phyloP scores from a whole-genome alignment of 805 yeast species.

The Candida sanyiensis region DNA sequence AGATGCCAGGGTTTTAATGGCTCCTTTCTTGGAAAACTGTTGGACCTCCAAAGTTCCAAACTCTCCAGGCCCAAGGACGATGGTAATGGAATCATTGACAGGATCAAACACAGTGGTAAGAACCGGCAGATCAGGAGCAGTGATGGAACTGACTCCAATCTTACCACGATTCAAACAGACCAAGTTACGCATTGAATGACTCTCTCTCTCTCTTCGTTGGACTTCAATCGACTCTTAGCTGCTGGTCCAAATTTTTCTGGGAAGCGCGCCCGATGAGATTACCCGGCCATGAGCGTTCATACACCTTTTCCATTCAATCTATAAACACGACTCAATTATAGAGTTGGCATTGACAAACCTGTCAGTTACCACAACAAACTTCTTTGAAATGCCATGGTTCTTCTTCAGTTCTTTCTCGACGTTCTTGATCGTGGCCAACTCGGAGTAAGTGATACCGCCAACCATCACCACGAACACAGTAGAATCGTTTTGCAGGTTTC shows the following conservation, averaged over 20 bases:
- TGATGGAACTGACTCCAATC: slow-evolving; percentile 45
- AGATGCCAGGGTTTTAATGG: slow-evolving; percentile 50
- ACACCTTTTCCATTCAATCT: not conserved
- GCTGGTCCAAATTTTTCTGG: not conserved
- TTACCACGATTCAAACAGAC: slow-evolving; percentile 49
- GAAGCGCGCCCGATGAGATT: not conserved
- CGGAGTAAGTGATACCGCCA: slow-evolving; percentile 88
- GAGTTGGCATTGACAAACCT: slow-evolving; percentile 40
- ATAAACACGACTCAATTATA: slow-evolving; percentile 24
- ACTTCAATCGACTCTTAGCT: no score
- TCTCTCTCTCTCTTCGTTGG: no score
- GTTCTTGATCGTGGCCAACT: slow-evolving; percentile 63
- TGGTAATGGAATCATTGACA: slow-evolving; percentile 65
- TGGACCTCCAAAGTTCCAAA: slow-evolving; percentile 66
- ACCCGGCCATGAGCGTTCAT: not conserved
- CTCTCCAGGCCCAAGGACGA: slow-evolving; percentile 52
- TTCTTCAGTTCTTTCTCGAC: slow-evolving; percentile 42
- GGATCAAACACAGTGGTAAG: slow-evolving; percentile 60
- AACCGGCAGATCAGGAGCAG: slow-evolving; percentile 61
- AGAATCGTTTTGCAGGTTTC: slow-evolving; percentile 16
- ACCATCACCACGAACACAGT: slow-evolving; percentile 48
- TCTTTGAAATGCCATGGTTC: slow-evolving; percentile 29
- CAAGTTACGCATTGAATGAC: slow-evolving; percentile 49
- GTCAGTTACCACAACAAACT: slow-evolving; percentile 43
- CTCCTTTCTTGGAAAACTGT: slow-evolving; percentile 63